phyloP scores from a whole-genome alignment of 169 alveolate genomes.

The Eimeria mitis region DNA sequence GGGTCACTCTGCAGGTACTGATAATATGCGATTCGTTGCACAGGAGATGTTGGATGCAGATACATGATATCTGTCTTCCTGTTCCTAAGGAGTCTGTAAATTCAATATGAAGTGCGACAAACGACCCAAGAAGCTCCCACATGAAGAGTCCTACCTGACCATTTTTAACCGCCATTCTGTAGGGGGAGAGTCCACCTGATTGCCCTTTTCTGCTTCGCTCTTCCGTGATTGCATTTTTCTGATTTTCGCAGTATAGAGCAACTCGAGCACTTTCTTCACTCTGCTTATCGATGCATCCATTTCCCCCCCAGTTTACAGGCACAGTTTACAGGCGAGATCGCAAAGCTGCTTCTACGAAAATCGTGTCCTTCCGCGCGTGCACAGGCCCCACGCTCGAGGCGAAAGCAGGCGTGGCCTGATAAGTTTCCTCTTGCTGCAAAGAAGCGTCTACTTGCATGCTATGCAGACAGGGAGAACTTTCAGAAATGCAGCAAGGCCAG shows the following conservation, averaged over 20 bases:
- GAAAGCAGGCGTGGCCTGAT: constrained; percentile 21
- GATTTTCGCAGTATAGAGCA: not conserved
- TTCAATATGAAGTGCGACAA: constrained; percentile 17
- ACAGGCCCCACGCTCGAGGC: constrained; percentile 49
- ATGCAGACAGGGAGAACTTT: not conserved
- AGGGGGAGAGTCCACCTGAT: not conserved
- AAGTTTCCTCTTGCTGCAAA: constrained; percentile 4
- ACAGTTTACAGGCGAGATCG: too few species aligned
- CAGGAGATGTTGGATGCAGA: not conserved
- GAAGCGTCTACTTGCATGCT: constrained; percentile 36
- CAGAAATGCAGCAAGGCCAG: not conserved
- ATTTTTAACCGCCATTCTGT: constrained; percentile 52
- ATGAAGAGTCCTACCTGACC: constrained; percentile 36
- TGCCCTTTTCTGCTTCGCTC: not conserved
- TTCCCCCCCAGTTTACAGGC: not conserved
- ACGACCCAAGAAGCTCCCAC: constrained; percentile 11
- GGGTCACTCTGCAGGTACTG: not conserved
- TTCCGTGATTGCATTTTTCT: not conserved
- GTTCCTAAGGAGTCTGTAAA: not conserved
- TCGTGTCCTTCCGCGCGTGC: not conserved
- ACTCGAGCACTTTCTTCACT: not conserved
- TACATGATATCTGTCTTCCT: not conserved
- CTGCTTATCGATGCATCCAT: not conserved
- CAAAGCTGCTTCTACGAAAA: not conserved
- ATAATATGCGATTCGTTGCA: not conserved